phyloP scores from a whole-genome alignment of 23 red algal genomes.

The Gracilaria domingensis region DNA sequence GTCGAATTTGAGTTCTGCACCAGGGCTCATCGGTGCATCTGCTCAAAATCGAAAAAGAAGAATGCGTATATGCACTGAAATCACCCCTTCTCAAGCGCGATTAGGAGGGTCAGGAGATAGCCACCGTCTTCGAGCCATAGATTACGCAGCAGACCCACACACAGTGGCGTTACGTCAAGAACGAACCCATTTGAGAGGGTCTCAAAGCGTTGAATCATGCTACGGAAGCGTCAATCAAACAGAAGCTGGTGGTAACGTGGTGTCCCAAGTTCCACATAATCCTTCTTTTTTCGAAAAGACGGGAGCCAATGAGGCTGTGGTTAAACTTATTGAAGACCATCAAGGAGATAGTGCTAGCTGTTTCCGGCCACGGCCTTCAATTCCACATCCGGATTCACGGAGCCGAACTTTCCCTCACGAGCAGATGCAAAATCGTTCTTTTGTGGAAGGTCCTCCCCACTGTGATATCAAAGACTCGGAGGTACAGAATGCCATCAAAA shows the following conservation, averaged over 20 bases:
- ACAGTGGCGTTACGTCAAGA: background rate
- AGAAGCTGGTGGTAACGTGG: slow-evolving; percentile 23
- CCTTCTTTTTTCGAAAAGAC: slow-evolving; percentile 39
- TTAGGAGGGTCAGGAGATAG: background rate
- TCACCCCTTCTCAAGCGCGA: slow-evolving; percentile 3
- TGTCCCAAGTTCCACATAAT: slow-evolving; percentile 30
- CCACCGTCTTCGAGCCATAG: background rate
- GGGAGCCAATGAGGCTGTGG: background rate
- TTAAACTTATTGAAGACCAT: slow-evolving; percentile 55
- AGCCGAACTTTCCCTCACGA: slow-evolving; percentile 23
- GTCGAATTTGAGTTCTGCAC: background rate
- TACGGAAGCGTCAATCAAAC: slow-evolving; percentile 27
- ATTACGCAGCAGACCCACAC: slow-evolving; percentile 13
- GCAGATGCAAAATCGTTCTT: background rate
- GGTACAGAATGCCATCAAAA: background rate
- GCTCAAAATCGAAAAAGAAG: slow-evolving; percentile 12
- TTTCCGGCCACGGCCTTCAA: slow-evolving; percentile 17
- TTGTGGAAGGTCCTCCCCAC: slow-evolving; percentile 6
- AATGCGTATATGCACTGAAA: slow-evolving; percentile 39
- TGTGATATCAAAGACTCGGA: background rate
- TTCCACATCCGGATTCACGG: slow-evolving; percentile 29
- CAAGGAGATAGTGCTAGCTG: slow-evolving; percentile 74
- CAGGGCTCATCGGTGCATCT: slow-evolving; percentile 36
- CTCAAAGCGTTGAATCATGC: slow-evolving; percentile 34
- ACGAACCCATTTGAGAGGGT: background rate